Conservation (phyloP, 2,329 filamentous ascomycete species). For the Corynespora cassiicola region DNA sequence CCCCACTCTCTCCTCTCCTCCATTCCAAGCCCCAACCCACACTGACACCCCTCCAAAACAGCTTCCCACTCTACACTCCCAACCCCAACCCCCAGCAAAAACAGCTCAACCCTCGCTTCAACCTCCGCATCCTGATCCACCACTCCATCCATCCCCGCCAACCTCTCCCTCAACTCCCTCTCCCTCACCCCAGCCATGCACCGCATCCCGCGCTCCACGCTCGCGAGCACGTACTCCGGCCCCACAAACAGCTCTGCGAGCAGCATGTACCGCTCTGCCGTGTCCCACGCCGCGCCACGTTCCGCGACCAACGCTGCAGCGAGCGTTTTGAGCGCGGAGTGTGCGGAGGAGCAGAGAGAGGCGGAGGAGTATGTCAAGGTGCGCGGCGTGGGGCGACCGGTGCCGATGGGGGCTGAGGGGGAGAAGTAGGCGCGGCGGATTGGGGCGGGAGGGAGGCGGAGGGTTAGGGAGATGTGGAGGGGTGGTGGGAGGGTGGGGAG, state of each 20-base stretch:
- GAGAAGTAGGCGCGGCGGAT: slow-evolving; percentile 10
- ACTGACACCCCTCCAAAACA: slow-evolving; percentile 20
- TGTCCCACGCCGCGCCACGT: neutral
- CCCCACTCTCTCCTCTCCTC: slow-evolving; percentile 14
- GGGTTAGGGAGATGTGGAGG: slow-evolving; percentile 18
- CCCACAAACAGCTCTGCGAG: slow-evolving; percentile 13
- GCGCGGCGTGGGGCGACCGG: slow-evolving; percentile 21
- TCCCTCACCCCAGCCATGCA: slow-evolving; percentile 19
- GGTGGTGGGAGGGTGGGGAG: slow-evolving; percentile 9
- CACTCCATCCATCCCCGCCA: slow-evolving; percentile 12
- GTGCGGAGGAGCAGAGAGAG: slow-evolving; percentile 1
- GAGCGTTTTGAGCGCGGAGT: slow-evolving; percentile 14
- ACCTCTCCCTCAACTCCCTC: slow-evolving; percentile 15
- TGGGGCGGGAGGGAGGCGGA: slow-evolving; percentile 1
- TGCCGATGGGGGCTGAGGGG: slow-evolving; percentile 19
- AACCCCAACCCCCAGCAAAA: slow-evolving; percentile 19
- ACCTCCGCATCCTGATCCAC: slow-evolving; percentile 21
- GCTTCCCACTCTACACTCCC: slow-evolving; percentile 12
- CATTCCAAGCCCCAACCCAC: slow-evolving; percentile 12
- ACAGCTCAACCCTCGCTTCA: slow-evolving; percentile 24
- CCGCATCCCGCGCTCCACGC: slow-evolving; percentile 19
- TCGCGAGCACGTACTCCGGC: slow-evolving; percentile 2
- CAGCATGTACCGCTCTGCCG: slow-evolving; percentile 16
- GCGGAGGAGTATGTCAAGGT: too few relatives aligned
- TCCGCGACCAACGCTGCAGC: slow-evolving; percentile 13